phyloP scores from a whole-genome alignment of 2,329 filamentous ascomycete species.

The Fusarium dimerum region DNA sequence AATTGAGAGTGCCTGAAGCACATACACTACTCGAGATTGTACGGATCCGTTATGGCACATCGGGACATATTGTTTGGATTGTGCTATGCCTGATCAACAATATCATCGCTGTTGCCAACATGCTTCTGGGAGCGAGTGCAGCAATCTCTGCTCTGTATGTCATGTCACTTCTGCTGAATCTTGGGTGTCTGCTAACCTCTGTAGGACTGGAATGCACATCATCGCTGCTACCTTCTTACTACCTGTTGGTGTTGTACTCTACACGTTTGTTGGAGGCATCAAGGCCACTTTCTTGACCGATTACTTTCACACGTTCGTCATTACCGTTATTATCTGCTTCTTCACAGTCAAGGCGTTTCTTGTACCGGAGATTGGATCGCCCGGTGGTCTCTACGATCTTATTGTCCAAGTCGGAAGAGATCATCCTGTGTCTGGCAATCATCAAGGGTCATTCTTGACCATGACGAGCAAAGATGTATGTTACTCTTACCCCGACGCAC shows the following conservation, averaged over 20 bases:
- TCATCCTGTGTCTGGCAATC: slow-evolving; percentile 52
- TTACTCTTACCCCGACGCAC: neutral
- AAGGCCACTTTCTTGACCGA: slow-evolving; percentile 49
- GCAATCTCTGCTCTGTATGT: slow-evolving; percentile 37
- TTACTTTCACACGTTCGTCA: slow-evolving; percentile 56
- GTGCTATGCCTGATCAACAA: slow-evolving; percentile 55
- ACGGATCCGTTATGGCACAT: slow-evolving; percentile 49
- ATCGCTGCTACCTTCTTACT: slow-evolving; percentile 50
- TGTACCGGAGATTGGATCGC: slow-evolving; percentile 47
- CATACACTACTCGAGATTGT: slow-evolving; percentile 57
- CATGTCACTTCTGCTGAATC: fast-evolving
- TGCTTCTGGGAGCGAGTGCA: slow-evolving; percentile 45
- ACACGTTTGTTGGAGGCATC: slow-evolving; percentile 42
- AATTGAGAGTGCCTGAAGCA: slow-evolving; percentile 53
- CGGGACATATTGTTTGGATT: slow-evolving; percentile 54
- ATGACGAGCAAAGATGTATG: slow-evolving; percentile 53
- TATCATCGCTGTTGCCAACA: slow-evolving; percentile 53
- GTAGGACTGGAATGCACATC: slow-evolving; percentile 49
- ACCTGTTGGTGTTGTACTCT: slow-evolving; percentile 40
- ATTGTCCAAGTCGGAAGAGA: slow-evolving; percentile 45
- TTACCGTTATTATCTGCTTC: slow-evolving; percentile 53
- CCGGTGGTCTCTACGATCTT: slow-evolving; percentile 50
- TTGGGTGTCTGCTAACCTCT: neutral
- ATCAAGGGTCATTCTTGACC: slow-evolving; percentile 55
- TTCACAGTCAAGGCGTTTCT: slow-evolving; percentile 49